Percentiles rank a stretch among this genome's conserved stretches.
Evolutionary conservation across 1,284 basidiomycete genomes (phyloP).

Genomic region (Ganoderma meredithae): DNA sequence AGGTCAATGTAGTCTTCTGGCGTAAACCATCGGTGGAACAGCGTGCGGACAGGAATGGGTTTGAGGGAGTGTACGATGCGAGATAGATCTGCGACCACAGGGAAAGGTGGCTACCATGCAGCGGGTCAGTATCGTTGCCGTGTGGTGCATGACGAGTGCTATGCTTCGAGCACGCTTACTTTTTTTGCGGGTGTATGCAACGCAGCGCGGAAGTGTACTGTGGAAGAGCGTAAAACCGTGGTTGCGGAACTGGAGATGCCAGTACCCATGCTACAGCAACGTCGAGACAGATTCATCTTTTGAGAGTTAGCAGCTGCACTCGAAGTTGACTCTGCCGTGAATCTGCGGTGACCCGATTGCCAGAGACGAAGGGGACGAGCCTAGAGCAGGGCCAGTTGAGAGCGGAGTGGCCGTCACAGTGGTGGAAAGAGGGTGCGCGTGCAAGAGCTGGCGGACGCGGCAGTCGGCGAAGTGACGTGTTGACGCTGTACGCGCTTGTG

Average conservation of each 20-base stretch:
- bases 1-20: constrained; percentile 22
- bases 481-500: not conserved
- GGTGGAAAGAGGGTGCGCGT: not conserved
- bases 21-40: constrained; percentile 6
- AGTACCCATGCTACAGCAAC: not conserved
- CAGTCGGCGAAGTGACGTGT: not conserved
- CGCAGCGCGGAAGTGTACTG: not conserved
- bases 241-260: not conserved
- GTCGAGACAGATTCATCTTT: not conserved
- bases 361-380: not conserved
- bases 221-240: not conserved
- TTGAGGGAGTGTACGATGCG: not conserved
- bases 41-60: constrained; percentile 17
- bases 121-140: not conserved
- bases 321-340: not conserved
- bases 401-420: not conserved
- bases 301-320: not conserved
- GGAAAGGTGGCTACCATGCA: not conserved
- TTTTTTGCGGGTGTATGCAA: not conserved
- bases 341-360: not conserved
- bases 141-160: not conserved
- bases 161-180: not conserved
- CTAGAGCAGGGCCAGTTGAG: not conserved
- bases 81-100: not conserved
- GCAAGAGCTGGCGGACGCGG: not conserved